Percentiles rank a stretch among this genome's conserved stretches.
Evolutionary conservation across 805 yeast genomes (phyloP).

Genomic region (Barnettozyma sucrosica): DNA sequence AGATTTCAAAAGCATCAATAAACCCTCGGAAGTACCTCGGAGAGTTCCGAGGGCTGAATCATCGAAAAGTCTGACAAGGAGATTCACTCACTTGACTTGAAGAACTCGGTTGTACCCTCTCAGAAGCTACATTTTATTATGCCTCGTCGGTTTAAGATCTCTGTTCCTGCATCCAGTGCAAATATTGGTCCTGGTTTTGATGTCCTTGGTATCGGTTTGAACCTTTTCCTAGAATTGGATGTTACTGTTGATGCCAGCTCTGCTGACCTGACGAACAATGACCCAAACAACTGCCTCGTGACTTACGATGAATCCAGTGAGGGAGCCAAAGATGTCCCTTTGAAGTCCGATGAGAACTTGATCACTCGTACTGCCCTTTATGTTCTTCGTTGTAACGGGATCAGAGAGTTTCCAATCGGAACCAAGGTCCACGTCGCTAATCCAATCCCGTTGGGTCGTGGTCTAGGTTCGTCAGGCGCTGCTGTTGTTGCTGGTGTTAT

Average conservation of each 20-base stretch:
- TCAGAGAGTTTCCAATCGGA: slow-evolving; percentile 74
- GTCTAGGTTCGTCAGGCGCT: slow-evolving; percentile 95
- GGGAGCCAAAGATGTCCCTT: slow-evolving; percentile 77
- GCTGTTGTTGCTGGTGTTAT: slow-evolving; percentile 97
- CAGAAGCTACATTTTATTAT: slow-evolving; percentile 17
- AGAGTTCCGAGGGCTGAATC: neutral
- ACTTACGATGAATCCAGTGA: slow-evolving; percentile 66
- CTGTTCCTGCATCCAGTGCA: slow-evolving; percentile 95
- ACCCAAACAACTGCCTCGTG: slow-evolving; percentile 64
- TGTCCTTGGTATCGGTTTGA: slow-evolving; percentile 87
- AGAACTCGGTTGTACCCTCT: neutral
- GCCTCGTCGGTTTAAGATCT: slow-evolving; percentile 51
- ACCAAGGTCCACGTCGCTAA: slow-evolving; percentile 76
- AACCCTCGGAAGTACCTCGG: neutral
- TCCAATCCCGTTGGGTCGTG: slow-evolving; percentile 95
- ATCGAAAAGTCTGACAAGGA: neutral
- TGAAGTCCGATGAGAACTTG: slow-evolving; percentile 70
- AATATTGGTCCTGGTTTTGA: slow-evolving; percentile 99
- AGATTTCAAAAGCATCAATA: neutral
- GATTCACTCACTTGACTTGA: neutral
- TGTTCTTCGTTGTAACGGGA: slow-evolving; percentile 77
- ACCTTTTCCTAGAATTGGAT: slow-evolving; percentile 62
- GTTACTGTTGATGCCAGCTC: slow-evolving; percentile 55
- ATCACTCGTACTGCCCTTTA: slow-evolving; percentile 92
- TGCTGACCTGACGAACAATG: slow-evolving; percentile 42